Percentiles rank a stretch among this genome's conserved stretches.
Evolutionary conservation across 495 filamentous ascomycete species (phyloP).

Genomic region (Bacidia gigantensis): DNA sequence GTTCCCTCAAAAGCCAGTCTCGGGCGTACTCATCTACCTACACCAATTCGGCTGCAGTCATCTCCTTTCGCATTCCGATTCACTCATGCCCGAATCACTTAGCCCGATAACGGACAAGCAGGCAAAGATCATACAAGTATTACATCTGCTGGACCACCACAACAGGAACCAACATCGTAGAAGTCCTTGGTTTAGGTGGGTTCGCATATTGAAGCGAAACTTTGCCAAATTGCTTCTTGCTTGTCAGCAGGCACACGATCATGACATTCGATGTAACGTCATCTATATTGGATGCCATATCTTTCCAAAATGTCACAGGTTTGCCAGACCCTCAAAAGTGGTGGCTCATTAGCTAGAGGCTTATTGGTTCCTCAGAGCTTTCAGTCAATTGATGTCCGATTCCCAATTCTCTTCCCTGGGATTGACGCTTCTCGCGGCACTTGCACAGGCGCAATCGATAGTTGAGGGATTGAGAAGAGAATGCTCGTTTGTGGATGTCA

Average conservation of each 20-base stretch:
- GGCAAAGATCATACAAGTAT: conserved; percentile 17
- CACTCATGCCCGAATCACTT: too few relatives aligned
- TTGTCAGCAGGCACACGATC: conserved; percentile 18
- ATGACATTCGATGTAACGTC: conserved; percentile 1
- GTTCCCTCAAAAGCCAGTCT: too few relatives aligned
- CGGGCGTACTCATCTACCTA: too few relatives aligned
- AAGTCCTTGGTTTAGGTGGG: conserved; percentile 59
- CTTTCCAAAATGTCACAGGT: conserved; percentile 34
- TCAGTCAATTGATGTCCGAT: conserved; percentile 57
- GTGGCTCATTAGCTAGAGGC: background rate
- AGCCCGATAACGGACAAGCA: background rate
- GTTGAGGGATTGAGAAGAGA: conserved; percentile 18
- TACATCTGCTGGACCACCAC: conserved; percentile 57
- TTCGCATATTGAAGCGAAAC: conserved; percentile 51
- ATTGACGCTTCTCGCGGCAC: conserved; percentile 50
- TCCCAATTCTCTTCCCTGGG: conserved; percentile 67
- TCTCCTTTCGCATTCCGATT: too few relatives aligned
- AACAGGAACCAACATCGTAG: conserved; percentile 71
- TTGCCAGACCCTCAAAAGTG: conserved; percentile 9
- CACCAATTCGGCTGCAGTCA: too few relatives aligned
- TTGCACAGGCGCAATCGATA: conserved; percentile 44
- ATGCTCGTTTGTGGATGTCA: too few relatives aligned
- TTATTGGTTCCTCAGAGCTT: conserved; percentile 34
- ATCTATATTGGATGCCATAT: conserved; percentile 23
- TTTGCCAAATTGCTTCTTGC: conserved; percentile 36